Base-by-base conservation (phyloP, 1,284 basidiomycete genomes). In the Pseudozyma hubeiensis region DNA sequence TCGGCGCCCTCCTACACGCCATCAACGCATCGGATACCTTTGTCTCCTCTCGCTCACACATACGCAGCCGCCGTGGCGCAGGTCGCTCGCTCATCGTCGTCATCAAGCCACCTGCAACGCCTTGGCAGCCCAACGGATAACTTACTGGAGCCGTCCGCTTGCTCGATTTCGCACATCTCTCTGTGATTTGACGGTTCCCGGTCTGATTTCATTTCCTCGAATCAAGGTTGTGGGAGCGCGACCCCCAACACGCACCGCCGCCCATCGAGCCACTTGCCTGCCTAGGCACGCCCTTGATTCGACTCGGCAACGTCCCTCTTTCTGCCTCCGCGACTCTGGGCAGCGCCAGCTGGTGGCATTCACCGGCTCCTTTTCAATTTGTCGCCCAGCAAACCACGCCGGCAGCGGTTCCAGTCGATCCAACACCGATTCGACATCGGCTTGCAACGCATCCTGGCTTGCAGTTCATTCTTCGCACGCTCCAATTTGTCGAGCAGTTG, bases 391-490 rank as follows among this genome's bases (percentile, higher is more conserved):
- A 10, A 13, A 14, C 10, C 30, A 40, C 24, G 40, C 17, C 39
- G 17, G 19, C 40, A 44, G 35, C 39, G 33, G 31, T 14, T 41
- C 40, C 11, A 41, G 13, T 41, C 40, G 7, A 7, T 9, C 40
- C 16, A 14, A 3, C 11, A 10, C n/a, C 40, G 11, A 41, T 41
- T 40, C 24, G 34, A 31, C 31, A 35, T 16, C 11, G 31, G 51
- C 40, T 43, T 52, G 16, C 29, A 43, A 31, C 39, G 30, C 46
- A 33, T 40, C 39, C 37, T 33, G 31, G 31, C 34, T 41, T 47
- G 34, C 40, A 58, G 34, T 44, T 61, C 64, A 61, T 61, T 57
- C 59, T 67, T 67, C 59, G 54, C 64, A 67, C 58, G 54, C 54
- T 62, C 5, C 40, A 53, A 46, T 33, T 50, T 53, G 58, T 40